Evolutionary conservation across 768 basidiomycete genomes (phyloP), one percentile per base, ranked within the genome.

Genomic region (Peribolospora kevripleyi): DNA sequence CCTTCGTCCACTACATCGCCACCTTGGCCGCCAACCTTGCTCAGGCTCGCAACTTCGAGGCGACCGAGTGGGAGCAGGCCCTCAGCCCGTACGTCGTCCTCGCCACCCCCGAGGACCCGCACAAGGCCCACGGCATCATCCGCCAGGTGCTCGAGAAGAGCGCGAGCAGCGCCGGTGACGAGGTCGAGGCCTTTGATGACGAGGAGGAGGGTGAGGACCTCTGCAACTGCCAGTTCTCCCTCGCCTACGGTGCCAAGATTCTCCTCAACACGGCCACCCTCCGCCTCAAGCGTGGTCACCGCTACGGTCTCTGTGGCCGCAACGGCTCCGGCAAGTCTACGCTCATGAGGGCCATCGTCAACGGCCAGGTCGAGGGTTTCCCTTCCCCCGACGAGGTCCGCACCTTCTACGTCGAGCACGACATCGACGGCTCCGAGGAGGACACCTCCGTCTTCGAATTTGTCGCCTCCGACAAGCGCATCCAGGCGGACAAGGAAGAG

Each of bases 311-410:
- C 62, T 79, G 91, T 49, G 91, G 88, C 38, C 75, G 83, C 36
- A 97, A 97, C 67, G 90, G 90, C 58, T 81, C 84, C 56, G 90
- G 90, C 61, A 97, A 97, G 70, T 84, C 82, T 14, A 97, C 90
- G 3, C 76, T 97, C 54, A 80, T 97, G 81, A 82, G 87, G 61
- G 88, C 91, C 64, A 77, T 95, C 58, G 77, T 83, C 54, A 87
- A 93, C 66, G 84, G 85, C 42, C 63, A 64, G 59, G 71, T 72
- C 62, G 91, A 97, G 70, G 90, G 90, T 63, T 97, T 97, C 70
- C 91, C 91, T 14, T 76, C 85, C 5, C 86, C 79, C 61, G 80
- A 82, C 61, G 76, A 86, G 67, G 72, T 97, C 54, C 77, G 84
- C 46, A 83, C 83, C 64, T 77, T 93, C 60, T 91, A 93, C 87